Base-by-base conservation (phyloP, 306 rosid genomes). In the Bauhinia variegata region DNA sequence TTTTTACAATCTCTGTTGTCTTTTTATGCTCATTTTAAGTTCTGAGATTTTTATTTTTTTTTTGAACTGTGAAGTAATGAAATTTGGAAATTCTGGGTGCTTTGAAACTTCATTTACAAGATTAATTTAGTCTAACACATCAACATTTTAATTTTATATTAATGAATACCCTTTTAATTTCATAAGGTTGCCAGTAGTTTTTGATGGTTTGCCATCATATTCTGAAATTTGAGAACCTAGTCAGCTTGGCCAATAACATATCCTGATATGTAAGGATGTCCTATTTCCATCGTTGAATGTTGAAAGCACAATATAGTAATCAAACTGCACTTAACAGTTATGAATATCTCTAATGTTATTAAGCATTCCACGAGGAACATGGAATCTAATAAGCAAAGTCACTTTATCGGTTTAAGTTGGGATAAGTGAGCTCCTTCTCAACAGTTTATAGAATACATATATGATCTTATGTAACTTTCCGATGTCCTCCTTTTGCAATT, bases 31-130 rank as follows among this genome's bases (percentile, higher is more conserved):
- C 58, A 60, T 41, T 31, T 19, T 15, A 16, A 30, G 32, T 59
- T 63, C 23, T 57, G 11, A 10, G 41, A 19, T 42, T 11, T 43
- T 14, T 9, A 43, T 32, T 23, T 10, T 7, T 44, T 63, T 31
- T 58, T 60, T 74, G 52, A 70, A 19, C 14, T 44, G 15, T 75
- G 61, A 30, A 66, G 39, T 33, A 67, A 62, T 61, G 13, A 19
- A 38, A 54, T 63, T 54, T 7, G 32, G 44, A 44, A 60, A 60
- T 37, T 47, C 42, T 31, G 56, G 55, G 38, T 32, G 1, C 38
- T 30, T 52, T 52, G 32, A 42, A 62, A 31, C 54, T 17, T 39
- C 39, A 16, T 52, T 30, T 36, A 16, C 48, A 15, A 51, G 47
- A 30, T 38, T 60, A 19, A 32, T 56, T 16, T 65, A 32, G 8